Evolutionary conservation across 345 rosid species (phyloP), one percentile per base, ranked within the genome.

Genomic region (Orychophragmus violaceus): DNA sequence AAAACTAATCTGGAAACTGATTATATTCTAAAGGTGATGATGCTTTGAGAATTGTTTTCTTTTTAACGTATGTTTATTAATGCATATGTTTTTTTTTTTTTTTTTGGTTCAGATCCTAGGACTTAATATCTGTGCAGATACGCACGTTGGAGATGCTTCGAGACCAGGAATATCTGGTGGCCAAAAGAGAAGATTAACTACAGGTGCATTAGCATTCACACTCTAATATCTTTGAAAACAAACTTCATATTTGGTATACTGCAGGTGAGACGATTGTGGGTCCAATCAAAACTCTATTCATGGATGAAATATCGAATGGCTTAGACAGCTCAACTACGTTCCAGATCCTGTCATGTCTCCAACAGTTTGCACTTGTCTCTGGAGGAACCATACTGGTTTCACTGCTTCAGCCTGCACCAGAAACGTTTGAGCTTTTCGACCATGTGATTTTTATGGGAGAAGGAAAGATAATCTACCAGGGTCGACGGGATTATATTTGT

Each of bases 251-350:
- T 45, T 46, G 27, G 36, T 44, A n/a, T 55, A 11, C 58, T 49
- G 23, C 37, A 84, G 96, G 96, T 12, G 97, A 91, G 66, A 88
- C 80, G 88, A 60, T 86, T 23, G 94, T 91, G 35, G 97, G 97
- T 70, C 97, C 93, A 4, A 80, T 84, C 32, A 78, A 80, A 67
- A 88, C 88, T 52, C 79, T 88, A 6, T 86, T 91, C 78, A 88
- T 91, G 97, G 97, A 91, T 50, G 96, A 88, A 69, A 88, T 91
- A 71, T 83, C 91, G 1, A 88, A 91, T 19, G 96, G 97, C 22
- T 78, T 91, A 59, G 97, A 91, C 64, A 85, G 88, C 45, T 88
- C 97, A 44, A 91, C 96, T 0, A 82, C 93, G 5, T 91, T 76
- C 65, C 94, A 91, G 64, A 91, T 86, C n/a, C 80, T 91, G 30